Base-by-base conservation (phyloP, 2,329 filamentous ascomycete species). In the Fusarium sp. region DNA sequence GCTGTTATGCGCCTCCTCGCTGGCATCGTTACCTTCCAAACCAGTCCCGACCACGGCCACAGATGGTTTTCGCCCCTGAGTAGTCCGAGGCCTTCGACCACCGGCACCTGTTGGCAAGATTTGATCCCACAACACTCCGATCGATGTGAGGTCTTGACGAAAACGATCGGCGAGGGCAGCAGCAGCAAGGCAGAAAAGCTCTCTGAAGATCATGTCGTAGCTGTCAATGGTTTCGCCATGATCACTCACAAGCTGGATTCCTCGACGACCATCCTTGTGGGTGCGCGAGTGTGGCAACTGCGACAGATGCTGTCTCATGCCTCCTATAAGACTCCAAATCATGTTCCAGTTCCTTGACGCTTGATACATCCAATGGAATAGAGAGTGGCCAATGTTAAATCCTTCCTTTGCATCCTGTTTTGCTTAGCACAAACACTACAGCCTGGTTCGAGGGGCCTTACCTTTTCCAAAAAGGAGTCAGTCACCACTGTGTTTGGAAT, bases 301-400 rank as follows among this genome's bases (percentile, higher is more conserved):
- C 71, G 85, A 81, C n/a, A 97, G 80, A 71, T 96, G 92, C 41
- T 84, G 85, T 57, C 86, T 86, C 91, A 97, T 97, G 44, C 87
- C 87, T 9, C 87, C 87, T 25, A 97, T 84, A 8, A 96, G 83
- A 46, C 89, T 87, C 58, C 84, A 84, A 27, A 97, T 85, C 43
- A 88, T 86, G 10, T 81, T 77, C 94, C 94, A 97, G 78, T 94
- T 91, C 62, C 90, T 87, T 9, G 92, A 93, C 5, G 93, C 92
- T 60, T 92, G 88, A 76, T 92, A 97, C 75, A 96, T 91, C 94
- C 94, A 97, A 52, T 94, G 89, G 79, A 96, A 97, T 3, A 94
- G 88, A 0, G 92, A 88, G 76, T 97, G 93, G 1, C 88, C 87
- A 25, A 90, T 89, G 59, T 89, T 90, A 74, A 97, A 94, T 16